Base-by-base conservation (phyloP, 148 eudicot genomes). In the Chenopodium quinoa region DNA sequence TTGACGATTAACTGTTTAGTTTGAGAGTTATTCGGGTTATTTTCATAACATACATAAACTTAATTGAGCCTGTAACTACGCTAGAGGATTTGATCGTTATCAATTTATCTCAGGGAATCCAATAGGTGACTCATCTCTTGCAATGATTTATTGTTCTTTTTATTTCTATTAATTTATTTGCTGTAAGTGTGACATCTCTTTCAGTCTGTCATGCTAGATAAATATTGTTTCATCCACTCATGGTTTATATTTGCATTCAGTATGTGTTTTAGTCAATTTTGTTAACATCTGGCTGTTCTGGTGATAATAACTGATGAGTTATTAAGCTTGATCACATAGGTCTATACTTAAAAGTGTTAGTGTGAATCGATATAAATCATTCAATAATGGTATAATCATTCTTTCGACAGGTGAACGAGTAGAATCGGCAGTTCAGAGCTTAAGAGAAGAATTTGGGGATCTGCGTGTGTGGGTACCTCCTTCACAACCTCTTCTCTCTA, bases 401-500 rank as follows among this genome's bases (percentile, higher is more conserved):
- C 19, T 75, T 62, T 25, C 78, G 71, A 76, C 91, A 95, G 99
- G 85, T 22, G 93, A 95, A 82, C 88, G 93, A 32, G 99, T 95
- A 29, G 90, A 92, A 81, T 83, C 89, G 60, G 93, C 98, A 75
- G 84, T 92, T 80, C 85, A 90, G 79, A 89, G 87, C 80, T 89
- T 95, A 70, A 82, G 78, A 86, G 86, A 37, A 71, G 95, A 95
- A 85, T 84, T 89, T 77, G 98, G 99, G 86, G 92, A 91, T 87
- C 97, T 84, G 83, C 97, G 83, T 90, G 98, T 95, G 97, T 95
- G 97, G 99, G 99, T 95, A 95, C 93, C 92, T 85, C 85, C 89
- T 84, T 89, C 83, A 62, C 75, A 70, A 86, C 88, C 84, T 80
- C 82, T 83, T n/a, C n/a, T n/a, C n/a, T n/a, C n/a, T n/a, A n/a